Evolutionary conservation across 495 filamentous ascomycete species (phyloP), one percentile per base, ranked within the genome.

Genomic region (Podospora sp.): DNA sequence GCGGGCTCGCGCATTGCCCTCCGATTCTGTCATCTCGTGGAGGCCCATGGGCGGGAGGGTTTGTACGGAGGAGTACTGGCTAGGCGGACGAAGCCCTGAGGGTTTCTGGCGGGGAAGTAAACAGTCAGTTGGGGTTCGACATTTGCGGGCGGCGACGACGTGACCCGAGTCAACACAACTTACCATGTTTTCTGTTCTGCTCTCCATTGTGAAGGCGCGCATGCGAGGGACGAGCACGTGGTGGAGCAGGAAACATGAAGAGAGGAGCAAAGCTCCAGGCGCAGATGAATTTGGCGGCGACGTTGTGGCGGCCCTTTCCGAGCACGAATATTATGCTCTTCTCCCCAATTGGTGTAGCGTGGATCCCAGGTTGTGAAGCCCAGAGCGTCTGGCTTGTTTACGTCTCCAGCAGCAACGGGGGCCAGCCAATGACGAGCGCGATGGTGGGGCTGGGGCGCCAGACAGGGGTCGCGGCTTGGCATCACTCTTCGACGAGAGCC

Each of bases 1-100:
- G 26, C 83, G 82, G 16, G 86, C 84, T 67, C 91, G 88, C 65
- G 87, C 81, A 79, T 95, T 95, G 68, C 81, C 87, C 63, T 88
- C 83, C 4, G 91, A 91, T 4, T 87, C 82, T 63, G 86, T 77
- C 57, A 80, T 78, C 68, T 83, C 80, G 57, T 78, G 71, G 22
- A 82, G 73, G 16, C 70, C 75, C 53, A 36, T 66, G 18, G 40
- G 53, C 24, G 36, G 11, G 20, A 65, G 52, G 25, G 61, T n/a
- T n/a, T n/a, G 36, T 36, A 72, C 35, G 63, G 56, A 27, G 4
- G 59, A 62, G 46, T 68, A 68, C 55, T 60, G 68, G 60, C 24
- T 62, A 0, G 71, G 71, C 1, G 67, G 66, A 18, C 68, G 70
- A n/a, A 74, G 62, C 5, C 68, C 65, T 14, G 74, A 71, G 35